phyloP scores from a whole-genome alignment of 768 basidiomycete species.

The Dacryopinax spathularia region DNA sequence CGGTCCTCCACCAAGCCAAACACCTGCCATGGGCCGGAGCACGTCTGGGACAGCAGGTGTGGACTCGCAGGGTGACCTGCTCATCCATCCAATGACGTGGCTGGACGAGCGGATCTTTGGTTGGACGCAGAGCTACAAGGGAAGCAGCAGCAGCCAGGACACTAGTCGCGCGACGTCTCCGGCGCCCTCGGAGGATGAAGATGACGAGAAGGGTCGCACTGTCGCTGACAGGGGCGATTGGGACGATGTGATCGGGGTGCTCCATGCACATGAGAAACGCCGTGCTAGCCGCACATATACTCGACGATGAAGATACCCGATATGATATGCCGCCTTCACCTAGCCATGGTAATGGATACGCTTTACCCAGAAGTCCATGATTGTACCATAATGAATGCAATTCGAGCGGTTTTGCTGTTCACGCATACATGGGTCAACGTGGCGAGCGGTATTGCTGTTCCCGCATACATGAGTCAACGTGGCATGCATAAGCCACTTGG shows the following conservation, averaged over 20 bases:
- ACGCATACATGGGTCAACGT: too few species aligned
- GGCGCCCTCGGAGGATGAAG: conserved; percentile 67
- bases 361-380: too few species aligned
- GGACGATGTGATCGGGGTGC: background rate
- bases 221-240: background rate
- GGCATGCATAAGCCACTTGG: too few species aligned
- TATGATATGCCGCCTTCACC: too few species aligned
- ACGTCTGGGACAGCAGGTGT: conserved; percentile 70
- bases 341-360: too few species aligned
- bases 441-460: too few species aligned
- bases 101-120: conserved; percentile 70
- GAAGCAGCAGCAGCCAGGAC: conserved; percentile 26
- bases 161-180: conserved; percentile 47
- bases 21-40: conserved; percentile 60
- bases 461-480: too few species aligned
- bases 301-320: background rate
- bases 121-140: conserved; percentile 64
- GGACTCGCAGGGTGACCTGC: conserved; percentile 70
- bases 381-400: too few species aligned
- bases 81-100: conserved; percentile 75
- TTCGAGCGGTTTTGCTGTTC: too few species aligned
- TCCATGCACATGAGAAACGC: background rate
- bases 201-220: conserved; percentile 28
- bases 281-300: background rate
- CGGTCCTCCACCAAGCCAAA: conserved; percentile 62